These are phyloP conservation scores for Jimgerdemannia lactiflua DNA, from an alignment of 192 early-diverging fungal genomes.

Conservation along the genomic window DNA sequence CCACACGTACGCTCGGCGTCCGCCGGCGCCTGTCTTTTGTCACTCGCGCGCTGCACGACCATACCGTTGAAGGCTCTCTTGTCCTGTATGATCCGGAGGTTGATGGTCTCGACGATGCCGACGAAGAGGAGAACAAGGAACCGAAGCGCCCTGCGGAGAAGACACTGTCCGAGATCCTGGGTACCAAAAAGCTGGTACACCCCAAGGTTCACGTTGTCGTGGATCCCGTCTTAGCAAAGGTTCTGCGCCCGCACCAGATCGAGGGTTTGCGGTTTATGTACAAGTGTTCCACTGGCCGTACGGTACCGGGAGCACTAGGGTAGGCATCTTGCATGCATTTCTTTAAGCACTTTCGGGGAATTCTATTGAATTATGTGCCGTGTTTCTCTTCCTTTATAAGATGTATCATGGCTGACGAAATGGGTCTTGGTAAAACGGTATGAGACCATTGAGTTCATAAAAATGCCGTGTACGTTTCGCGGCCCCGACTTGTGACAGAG, in stretches of 20 bases:
- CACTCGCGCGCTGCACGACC: conserved; percentile 75
- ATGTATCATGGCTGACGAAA: conserved; percentile 99
- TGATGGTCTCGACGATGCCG: conserved; percentile 45
- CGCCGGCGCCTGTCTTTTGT: conserved; percentile 42
- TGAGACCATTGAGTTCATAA: conserved; percentile 2
- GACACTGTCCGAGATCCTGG: conserved; percentile 53
- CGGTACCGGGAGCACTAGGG: conserved; percentile 73
- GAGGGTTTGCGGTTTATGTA: conserved; percentile 97
- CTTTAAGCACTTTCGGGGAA: no score
- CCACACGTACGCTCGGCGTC: conserved; percentile 51
- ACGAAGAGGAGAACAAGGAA: conserved; percentile 40
- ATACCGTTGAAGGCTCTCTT: conserved; percentile 78
- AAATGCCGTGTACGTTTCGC: neutral
- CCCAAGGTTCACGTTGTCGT: conserved; percentile 72
- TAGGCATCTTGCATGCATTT: neutral
- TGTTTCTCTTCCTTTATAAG: conserved; percentile 6
- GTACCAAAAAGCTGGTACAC: conserved; percentile 35
- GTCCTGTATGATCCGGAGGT: conserved; percentile 78
- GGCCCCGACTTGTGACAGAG: neutral
- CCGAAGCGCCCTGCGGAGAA: conserved; percentile 41
- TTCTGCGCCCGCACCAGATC: conserved; percentile 94
- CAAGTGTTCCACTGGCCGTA: conserved; percentile 86
- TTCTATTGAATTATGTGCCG: no score
- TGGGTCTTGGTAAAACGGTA: conserved; percentile 88
- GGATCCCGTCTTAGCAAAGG: conserved; percentile 82